A percentile compares a stretch with the other conserved stretches of the same genome.
These are phyloP conservation scores for Fusarium compactum DNA, from an alignment of 2,329 filamentous ascomycete genomes.

Conservation along the genomic window DNA sequence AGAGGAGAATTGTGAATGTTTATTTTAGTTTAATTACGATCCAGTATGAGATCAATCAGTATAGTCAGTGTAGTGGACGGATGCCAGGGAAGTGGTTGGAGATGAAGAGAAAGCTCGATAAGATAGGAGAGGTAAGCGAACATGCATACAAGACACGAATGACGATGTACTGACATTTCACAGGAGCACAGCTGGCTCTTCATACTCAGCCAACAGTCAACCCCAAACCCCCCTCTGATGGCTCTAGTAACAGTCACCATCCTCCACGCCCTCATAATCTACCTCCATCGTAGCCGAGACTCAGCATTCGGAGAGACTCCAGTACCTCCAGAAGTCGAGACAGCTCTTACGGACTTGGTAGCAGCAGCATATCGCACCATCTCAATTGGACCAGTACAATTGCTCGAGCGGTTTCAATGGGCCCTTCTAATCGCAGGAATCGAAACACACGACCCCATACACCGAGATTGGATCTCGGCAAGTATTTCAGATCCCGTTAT, in stretches of 20 bases:
- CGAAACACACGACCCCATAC: conserved; percentile 35
- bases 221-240: neutral
- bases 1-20: neutral
- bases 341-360: neutral
- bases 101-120: conserved; percentile 3
- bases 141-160: accelerated
- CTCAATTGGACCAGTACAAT: conserved; percentile 2
- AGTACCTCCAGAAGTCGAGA: neutral
- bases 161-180: accelerated
- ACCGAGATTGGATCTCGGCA: conserved; percentile 36
- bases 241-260: conserved; percentile 3
- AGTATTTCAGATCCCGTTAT: conserved; percentile 40
- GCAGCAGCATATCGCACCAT: conserved; percentile 13
- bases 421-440: conserved; percentile 33
- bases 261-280: conserved; percentile 12
- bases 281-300: neutral
- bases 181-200: conserved; percentile 17
- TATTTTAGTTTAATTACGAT: conserved; percentile 11
- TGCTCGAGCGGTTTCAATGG: conserved; percentile 16
- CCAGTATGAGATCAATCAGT: conserved; percentile 20
- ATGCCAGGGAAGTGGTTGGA: neutral
- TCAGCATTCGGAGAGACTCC: neutral
- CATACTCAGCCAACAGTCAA: neutral
- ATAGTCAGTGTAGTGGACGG: neutral
- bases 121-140: neutral